These are phyloP conservation scores for Chamaecrista fasciculata DNA, from an alignment of 306 rosid species.

Conservation along the genomic window DNA sequence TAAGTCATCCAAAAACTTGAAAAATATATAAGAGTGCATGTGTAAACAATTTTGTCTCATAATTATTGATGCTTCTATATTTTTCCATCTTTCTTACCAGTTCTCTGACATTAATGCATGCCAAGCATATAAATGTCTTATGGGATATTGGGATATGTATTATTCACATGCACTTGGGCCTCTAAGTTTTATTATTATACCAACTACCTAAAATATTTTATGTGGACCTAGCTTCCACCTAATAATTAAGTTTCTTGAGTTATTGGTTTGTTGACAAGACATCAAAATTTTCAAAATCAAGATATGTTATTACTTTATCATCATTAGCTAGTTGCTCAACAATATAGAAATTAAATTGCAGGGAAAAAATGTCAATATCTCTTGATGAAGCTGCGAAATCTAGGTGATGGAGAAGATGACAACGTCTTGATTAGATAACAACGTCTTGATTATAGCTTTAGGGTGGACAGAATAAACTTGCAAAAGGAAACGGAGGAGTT, in stretches of 20 bases:
- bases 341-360: too few species aligned
- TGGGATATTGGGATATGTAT: neutral
- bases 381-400: too few species aligned
- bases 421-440: too few species aligned
- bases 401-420: too few species aligned
- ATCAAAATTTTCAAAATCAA: neutral
- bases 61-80: neutral
- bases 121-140: neutral
- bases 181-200: slow-evolving; percentile 2
- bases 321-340: too few species aligned
- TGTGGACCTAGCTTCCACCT: neutral
- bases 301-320: too few species aligned
- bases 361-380: too few species aligned
- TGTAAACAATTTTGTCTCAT: neutral
- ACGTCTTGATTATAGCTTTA: too few species aligned
- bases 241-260: neutral
- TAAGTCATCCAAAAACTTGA: too few species aligned
- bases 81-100: neutral
- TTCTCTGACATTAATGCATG: neutral
- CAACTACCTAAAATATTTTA: neutral
- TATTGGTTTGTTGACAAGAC: neutral
- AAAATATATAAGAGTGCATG: neutral
- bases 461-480: too few species aligned
- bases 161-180: slow-evolving; percentile 5
- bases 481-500: too few species aligned